These are phyloP conservation scores for Moringa oleifera DNA, from an alignment of 345 rosid species.

Conservation along the genomic window DNA sequence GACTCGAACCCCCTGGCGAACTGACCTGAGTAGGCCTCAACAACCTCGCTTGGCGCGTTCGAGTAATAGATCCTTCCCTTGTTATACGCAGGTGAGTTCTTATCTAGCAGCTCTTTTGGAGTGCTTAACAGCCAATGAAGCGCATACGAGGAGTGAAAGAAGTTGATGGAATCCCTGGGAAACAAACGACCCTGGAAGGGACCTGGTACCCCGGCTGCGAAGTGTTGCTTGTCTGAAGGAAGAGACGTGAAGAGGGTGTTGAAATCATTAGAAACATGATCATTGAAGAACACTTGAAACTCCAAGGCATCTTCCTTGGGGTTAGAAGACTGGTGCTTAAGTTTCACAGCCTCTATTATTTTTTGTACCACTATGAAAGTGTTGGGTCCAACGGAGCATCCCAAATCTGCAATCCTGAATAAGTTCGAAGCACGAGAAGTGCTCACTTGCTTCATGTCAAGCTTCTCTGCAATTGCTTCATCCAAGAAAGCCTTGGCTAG, in stretches of 20 bases:
- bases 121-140: neutral
- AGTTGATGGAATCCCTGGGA: neutral
- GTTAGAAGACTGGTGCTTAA: neutral
- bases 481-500: too few species aligned
- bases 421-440: too few species aligned
- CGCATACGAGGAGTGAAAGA: constrained; percentile 5
- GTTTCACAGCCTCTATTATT: constrained; percentile 6
- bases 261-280: constrained; percentile 33
- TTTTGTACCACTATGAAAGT: constrained; percentile 9
- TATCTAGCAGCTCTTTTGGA: constrained; percentile 3
- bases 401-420: constrained; percentile 12
- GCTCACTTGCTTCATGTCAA: too few species aligned
- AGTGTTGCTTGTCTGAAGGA: neutral
- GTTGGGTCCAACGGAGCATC: constrained; percentile 22
- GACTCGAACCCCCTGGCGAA: constrained; percentile 5
- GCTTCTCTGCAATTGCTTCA: too few species aligned
- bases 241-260: constrained; percentile 34
- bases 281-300: constrained; percentile 26
- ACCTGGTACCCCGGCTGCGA: neutral
- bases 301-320: neutral
- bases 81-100: neutral
- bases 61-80: constrained; percentile 3
- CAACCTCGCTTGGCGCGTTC: neutral
- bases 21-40: neutral
- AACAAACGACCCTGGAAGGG: constrained; percentile 4